phyloP scores from a whole-genome alignment of 805 yeast species.

The Debaryomyces prosopidis region DNA sequence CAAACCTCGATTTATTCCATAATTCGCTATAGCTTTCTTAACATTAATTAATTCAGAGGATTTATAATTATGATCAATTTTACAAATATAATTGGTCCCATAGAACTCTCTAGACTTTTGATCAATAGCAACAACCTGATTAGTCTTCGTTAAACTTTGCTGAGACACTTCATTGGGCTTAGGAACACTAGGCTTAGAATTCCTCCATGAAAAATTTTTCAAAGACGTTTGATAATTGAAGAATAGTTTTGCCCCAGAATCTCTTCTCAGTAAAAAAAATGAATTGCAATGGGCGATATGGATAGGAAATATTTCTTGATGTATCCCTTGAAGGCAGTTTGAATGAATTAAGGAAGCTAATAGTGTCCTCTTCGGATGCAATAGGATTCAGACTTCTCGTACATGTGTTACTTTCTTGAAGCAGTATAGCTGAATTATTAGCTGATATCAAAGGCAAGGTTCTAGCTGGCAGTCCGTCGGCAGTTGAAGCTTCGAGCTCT shows the following conservation, averaged over 20 bases:
- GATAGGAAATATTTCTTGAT: not conserved
- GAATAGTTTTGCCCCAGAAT: not conserved
- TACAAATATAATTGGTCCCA: slow-evolving; percentile 4
- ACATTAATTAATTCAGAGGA: not conserved
- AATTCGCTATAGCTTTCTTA: slow-evolving; percentile 1
- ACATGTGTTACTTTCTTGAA: too few species aligned
- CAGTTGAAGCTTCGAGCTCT: not conserved
- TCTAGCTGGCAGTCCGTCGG: not conserved
- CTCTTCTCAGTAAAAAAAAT: not conserved
- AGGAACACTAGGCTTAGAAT: not conserved
- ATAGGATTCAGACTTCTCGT: not conserved
- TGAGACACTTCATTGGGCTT: not conserved
- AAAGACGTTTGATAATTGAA: not conserved
- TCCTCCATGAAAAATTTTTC: not conserved
- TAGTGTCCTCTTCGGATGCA: not conserved
- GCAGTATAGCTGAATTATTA: too few species aligned
- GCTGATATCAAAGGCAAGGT: too few species aligned
- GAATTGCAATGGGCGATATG: not conserved
- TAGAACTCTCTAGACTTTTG: slow-evolving; percentile 1
- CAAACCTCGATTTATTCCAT: slow-evolving; percentile 1
- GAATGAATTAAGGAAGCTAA: not conserved
- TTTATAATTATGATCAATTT: not conserved
- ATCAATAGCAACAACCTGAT: not conserved
- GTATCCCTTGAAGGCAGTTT: not conserved
- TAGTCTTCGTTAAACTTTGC: not conserved